Base-by-base conservation (phyloP, 108 stramenopile genomes). In the Fragilariopsis cylindrus region DNA sequence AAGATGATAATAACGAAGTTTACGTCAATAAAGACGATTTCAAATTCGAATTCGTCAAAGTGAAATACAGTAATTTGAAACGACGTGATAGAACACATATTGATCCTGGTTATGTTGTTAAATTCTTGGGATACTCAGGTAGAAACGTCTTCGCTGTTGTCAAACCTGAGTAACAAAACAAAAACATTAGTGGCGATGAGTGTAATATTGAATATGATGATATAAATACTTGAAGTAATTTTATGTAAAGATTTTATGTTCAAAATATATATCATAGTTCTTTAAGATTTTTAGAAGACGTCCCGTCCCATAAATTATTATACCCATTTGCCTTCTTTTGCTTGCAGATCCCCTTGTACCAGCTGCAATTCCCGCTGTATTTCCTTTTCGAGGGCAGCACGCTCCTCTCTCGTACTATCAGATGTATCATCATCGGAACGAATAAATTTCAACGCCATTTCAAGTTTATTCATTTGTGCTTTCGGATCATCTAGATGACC, bases 381-480 rank as follows among this genome's bases (percentile, higher is more conserved):
- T 52, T 50, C 50, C 13, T 48, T 50, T 19, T 68, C 67, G 8
- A 68, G 8, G 8, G 67, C 19, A 6, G 3, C 16, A 11, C 67
- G 67, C n/a, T 65, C 65, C 65, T 48, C 44, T 48, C 19, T 46
- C 12, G 39, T 65, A 48, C 30, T 48, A 5, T 18, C n/a, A 50
- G 7, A 48, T 16, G 12, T 30, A 12, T 68, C 72, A 15, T 63
- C 42, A 13, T 41, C 40, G 30, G 73, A 63, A 48, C 62, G 66
- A 45, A 82, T 9, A 19, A 80, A 54, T 13, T 60, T 62, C 6
- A 73, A 57, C 1, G 85, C 81, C 65, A 75, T 42, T 40, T 76
- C 69, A 1, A 86, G 79, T 40, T 65, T 80, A 2, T 80, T 55
- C 30, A 75, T n/a, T 50, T 77, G 80, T 4, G 69, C 46, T 66